Base-by-base conservation (phyloP, 2,329 filamentous ascomycete species). In the Cytospora schulzeri region DNA sequence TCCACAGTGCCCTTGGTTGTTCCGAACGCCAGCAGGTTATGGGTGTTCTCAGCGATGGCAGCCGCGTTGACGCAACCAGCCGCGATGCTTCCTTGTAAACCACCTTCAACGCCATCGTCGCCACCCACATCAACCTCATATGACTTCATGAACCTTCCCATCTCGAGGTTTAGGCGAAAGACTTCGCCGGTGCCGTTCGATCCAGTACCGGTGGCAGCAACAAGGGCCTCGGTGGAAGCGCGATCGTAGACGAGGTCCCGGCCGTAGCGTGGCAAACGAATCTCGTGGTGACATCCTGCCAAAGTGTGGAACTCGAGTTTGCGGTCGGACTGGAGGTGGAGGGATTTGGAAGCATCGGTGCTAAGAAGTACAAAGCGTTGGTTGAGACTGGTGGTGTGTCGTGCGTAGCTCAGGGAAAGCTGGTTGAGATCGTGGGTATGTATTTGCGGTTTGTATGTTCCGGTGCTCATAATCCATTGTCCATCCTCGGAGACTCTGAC, bases 371-470 rank as follows among this genome's bases (percentile, higher is more conserved):
- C 81, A 75, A 99, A 98, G 1, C 91, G 96, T 69, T 93, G 89
- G 75, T 99, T 99, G 51, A 98, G 84, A 11, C 91, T 90, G 69
- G 91, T 91, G 1, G 96, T 99, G 76, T 99, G 95, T 62, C 95
- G 89, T 38, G 93, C 88, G 77, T 90, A 99, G 11, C 93, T 97
- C n/a, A 99, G 85, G 12, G 94, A 94, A 26, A 98, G 84, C 74
- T 98, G 93, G 45, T 93, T 91, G 7, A 98, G 86, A 74, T 96
- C 92, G 78, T 99, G 96, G n/a, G 92, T 90, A 74, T 98, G 95
- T 65, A 98, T 96, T 76, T 96, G 92, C 1, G 74, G 81, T 76
- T 83, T 86, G 76, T 87, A 89, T 61, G 86, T 89, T 80, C 92
- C 93, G 60, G 93, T 96, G 72, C 91, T 96, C 91, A 97, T 95